phyloP scores from a whole-genome alignment of 164 flowering plant species.

The Pachysandra terminalis region DNA sequence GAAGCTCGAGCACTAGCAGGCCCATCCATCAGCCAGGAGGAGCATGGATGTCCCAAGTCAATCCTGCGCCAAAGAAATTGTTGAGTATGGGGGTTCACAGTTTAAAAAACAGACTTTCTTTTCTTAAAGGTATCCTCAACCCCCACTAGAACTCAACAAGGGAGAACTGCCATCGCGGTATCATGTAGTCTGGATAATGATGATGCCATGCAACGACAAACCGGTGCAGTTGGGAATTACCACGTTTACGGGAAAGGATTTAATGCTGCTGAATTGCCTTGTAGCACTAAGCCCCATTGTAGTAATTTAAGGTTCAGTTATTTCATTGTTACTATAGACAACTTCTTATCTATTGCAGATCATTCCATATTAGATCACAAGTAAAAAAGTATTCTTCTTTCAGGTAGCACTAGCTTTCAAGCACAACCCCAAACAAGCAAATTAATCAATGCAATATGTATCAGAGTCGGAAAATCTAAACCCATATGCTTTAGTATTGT shows the following conservation, averaged over 20 bases:
- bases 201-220: conserved; percentile 17
- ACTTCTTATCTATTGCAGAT: not conserved
- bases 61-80: conserved; percentile 96
- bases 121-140: conserved; percentile 18
- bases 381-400: not conserved
- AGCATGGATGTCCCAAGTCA: conserved; percentile 57
- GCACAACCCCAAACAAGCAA: not conserved
- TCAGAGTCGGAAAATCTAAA: not conserved
- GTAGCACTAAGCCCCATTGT: not conserved
- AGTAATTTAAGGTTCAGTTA: not conserved
- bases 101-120: conserved; percentile 32
- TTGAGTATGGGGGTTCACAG: conserved; percentile 71
- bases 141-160: conserved; percentile 22
- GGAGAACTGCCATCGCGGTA: conserved; percentile 15
- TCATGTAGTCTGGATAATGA: conserved; percentile 11
- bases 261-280: conserved; percentile 5
- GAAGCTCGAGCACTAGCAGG: conserved; percentile 58
- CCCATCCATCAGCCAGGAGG: conserved; percentile 60
- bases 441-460: not conserved
- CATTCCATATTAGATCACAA: conserved; percentile 2
- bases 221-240: conserved; percentile 8
- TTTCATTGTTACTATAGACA: not conserved
- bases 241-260: conserved; percentile 14
- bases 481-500: not conserved
- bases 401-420: not conserved